phyloP scores from a whole-genome alignment of 2,329 filamentous ascomycete genomes.

The Paramyrothecium roridum region DNA sequence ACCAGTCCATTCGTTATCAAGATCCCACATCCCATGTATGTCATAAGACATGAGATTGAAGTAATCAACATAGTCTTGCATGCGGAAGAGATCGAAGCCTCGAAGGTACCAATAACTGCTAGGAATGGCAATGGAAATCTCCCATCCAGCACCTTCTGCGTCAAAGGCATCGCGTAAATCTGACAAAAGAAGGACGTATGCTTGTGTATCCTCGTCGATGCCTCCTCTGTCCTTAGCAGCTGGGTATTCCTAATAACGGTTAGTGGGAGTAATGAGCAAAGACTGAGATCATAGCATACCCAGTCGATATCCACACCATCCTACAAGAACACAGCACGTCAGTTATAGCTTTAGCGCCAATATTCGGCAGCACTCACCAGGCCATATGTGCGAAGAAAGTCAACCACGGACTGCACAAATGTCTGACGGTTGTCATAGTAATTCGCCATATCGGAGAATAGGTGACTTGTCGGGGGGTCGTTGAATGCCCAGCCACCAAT shows the following conservation, averaged over 20 bases:
- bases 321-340: neutral
- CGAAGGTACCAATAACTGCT: slow-evolving; percentile 10
- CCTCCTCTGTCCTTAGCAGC: slow-evolving; percentile 2
- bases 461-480: neutral
- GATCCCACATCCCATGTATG: neutral
- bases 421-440: slow-evolving; percentile 11
- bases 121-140: slow-evolving; percentile 1
- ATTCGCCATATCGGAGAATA: slow-evolving; percentile 3
- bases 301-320: neutral
- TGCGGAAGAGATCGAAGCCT: slow-evolving; percentile 2
- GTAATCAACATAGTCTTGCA: slow-evolving; percentile 19
- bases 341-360: no score
- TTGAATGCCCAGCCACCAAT: slow-evolving; percentile 3
- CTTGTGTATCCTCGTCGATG: slow-evolving; percentile 1
- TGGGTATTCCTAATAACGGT: neutral
- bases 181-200: slow-evolving; percentile 1
- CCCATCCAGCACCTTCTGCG: slow-evolving; percentile 1
- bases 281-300: neutral
- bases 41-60: slow-evolving; percentile 22
- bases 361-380: no score
- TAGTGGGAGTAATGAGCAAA: no score
- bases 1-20: neutral
- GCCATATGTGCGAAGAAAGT: slow-evolving; percentile 1
- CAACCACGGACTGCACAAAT: neutral
- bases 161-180: neutral